Base-by-base conservation (phyloP, 192 early-diverging fungal genomes). In the Coemansia sp. region DNA sequence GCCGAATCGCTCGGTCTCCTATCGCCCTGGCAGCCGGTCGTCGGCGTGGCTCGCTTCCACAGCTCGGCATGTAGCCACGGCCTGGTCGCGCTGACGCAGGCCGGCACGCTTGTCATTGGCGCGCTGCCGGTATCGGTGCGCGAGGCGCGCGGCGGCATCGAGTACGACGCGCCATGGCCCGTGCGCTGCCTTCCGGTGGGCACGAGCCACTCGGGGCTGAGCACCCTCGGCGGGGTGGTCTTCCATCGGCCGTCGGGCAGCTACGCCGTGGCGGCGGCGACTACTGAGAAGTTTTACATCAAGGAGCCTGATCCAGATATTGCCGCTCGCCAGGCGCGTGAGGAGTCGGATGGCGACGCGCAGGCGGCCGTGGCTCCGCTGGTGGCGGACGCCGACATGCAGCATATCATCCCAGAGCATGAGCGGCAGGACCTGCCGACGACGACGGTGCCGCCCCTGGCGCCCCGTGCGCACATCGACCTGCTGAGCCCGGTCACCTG, bases 401-500 rank as follows among this genome's bases (percentile, higher is more conserved):
- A 40, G 38, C 41, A 48, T 28, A 41, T 61, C n/a, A 60, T 66
- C n/a, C 62, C 67, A 1, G 67, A 61, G 39, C 63, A 65, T 51
- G 39, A 60, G 36, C 76, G 53, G 10, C 38, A 41, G 34, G 72
- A 68, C 37, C 29, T 64, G 52, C 39, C 24, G 15, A 72, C 77
- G 19, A 60, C 61, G 39, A 81, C 66, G 5, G 82, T 86, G 56
- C 65, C 78, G 4, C 91, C 94, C 13, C 51, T 55, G 11, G 67
- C 80, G 29, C 76, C 83, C 10, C 65, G 72, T 14, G 92, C 83
- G 59, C 80, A 79, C 5, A 47, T 99, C 28, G 90, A 95, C 40
- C 73, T 99, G 37, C 78, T 99, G 11, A 96, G 95, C 14, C 93
- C 95, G 1, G 82, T 92, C 0, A 94, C 92, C 14, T 97, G 91